These are phyloP conservation scores for Parachaetomium inaequale DNA, from an alignment of 495 filamentous ascomycete genomes.

Conservation along the genomic window DNA sequence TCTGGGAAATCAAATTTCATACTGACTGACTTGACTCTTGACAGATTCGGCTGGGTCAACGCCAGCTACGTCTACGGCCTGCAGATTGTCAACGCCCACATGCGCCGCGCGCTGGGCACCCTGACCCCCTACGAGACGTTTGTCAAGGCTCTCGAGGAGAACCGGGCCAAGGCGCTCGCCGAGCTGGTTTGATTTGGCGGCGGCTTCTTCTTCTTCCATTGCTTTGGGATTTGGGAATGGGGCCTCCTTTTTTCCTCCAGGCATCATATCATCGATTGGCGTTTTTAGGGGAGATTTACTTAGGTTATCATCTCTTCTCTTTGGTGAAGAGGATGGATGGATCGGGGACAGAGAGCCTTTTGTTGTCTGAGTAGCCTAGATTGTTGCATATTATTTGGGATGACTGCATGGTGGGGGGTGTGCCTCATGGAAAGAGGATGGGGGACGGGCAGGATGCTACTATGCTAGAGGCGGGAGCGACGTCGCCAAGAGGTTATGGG, in stretches of 20 bases:
- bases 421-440: neutral
- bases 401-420: neutral
- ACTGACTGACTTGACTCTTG: no score
- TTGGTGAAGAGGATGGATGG: neutral
- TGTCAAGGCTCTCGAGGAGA: slow-evolving; percentile 49
- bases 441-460: neutral
- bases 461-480: neutral
- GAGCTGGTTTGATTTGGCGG: slow-evolving; percentile 30
- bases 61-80: slow-evolving; percentile 91
- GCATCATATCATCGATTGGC: neutral
- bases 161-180: slow-evolving; percentile 42
- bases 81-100: slow-evolving; percentile 76
- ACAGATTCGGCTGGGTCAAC: slow-evolving; percentile 97
- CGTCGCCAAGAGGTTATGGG: neutral
- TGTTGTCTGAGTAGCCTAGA: slow-evolving; percentile 5
- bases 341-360: neutral
- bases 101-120: slow-evolving; percentile 77
- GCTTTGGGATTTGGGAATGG: neutral
- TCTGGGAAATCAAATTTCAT: no score
- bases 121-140: slow-evolving; percentile 80
- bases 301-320: neutral
- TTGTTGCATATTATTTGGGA: slow-evolving; percentile 10
- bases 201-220: no score
- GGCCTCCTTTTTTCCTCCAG: neutral
- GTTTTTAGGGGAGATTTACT: neutral